Conservation (phyloP, 2,329 filamentous ascomycete genomes). For the Atkinsonella hypoxylon region DNA sequence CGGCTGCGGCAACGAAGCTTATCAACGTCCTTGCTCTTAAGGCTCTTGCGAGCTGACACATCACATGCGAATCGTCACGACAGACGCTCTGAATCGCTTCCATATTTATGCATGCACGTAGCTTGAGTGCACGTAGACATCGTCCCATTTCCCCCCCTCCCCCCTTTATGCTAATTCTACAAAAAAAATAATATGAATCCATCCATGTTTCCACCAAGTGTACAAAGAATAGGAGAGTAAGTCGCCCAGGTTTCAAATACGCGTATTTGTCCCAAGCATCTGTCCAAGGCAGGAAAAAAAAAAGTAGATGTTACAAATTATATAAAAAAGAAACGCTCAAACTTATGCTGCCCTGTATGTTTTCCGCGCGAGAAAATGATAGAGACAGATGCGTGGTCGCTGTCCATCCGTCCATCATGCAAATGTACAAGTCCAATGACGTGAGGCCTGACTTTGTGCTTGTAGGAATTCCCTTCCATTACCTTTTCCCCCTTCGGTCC, state of each 20-base stretch:
- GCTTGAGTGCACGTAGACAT: background rate
- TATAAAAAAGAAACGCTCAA: background rate
- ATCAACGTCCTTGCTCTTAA: too few relatives aligned
- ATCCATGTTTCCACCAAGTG: background rate
- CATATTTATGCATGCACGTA: background rate
- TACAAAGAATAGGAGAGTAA: constrained; percentile 3
- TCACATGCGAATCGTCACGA: background rate
- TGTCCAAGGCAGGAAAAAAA: too few relatives aligned
- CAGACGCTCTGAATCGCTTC: background rate
- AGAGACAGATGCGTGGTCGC: background rate
- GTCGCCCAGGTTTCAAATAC: background rate
- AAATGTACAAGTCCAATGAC: background rate
- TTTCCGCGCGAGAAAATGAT: background rate
- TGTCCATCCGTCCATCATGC: constrained; percentile 3
- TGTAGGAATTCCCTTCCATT: background rate
- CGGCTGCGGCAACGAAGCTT: too few relatives aligned
- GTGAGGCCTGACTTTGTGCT: background rate
- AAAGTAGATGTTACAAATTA: background rate
- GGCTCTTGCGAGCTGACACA: background rate
- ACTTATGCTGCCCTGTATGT: background rate
- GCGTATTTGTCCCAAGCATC: background rate
- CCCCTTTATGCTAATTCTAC: background rate
- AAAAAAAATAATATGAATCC: background rate
- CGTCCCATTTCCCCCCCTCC: background rate
- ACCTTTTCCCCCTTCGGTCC: constrained; percentile 3